A percentile compares a stretch with the other conserved stretches of the same genome.
Evolutionary conservation across 495 filamentous ascomycete species (phyloP).

Genomic region (Talaromyces borbonicus): DNA sequence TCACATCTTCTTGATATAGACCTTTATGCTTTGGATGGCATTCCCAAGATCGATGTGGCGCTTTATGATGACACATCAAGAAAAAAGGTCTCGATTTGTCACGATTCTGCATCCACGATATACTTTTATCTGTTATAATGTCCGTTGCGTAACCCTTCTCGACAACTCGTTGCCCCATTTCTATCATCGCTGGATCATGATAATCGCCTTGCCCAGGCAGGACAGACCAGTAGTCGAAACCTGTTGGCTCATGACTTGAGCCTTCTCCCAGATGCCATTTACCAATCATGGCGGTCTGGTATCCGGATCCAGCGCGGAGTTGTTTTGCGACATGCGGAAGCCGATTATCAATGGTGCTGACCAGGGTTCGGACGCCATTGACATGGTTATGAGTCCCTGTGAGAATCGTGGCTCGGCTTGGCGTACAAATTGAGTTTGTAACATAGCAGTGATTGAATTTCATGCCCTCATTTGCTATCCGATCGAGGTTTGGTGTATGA

Average conservation of each 20-base stretch:
- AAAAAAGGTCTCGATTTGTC: constrained; percentile 31
- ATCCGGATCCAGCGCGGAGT: constrained; percentile 27
- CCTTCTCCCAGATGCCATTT: constrained; percentile 40
- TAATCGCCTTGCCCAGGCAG: constrained; percentile 34
- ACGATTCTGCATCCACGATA: constrained; percentile 24
- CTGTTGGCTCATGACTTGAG: constrained; percentile 25
- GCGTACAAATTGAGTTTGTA: constrained; percentile 37
- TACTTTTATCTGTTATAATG: constrained; percentile 32
- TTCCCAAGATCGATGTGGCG: constrained; percentile 36
- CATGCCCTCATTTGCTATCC: constrained; percentile 33
- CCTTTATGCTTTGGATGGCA: constrained; percentile 28
- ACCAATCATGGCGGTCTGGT: constrained; percentile 33
- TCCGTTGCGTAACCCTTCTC: constrained; percentile 31
- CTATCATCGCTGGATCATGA: constrained; percentile 30
- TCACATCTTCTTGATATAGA: constrained; percentile 27
- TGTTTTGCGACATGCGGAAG: constrained; percentile 34
- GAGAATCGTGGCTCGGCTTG: constrained; percentile 30
- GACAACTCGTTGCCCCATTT: constrained; percentile 12
- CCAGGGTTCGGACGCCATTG: constrained; percentile 32
- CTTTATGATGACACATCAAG: constrained; percentile 40
- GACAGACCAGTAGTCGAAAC: constrained; percentile 31
- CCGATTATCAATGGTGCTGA: constrained; percentile 18
- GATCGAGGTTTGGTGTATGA: constrained; percentile 33
- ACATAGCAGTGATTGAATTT: constrained; percentile 40
- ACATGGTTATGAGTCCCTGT: constrained; percentile 38